phyloP scores from a whole-genome alignment of 805 yeast species.

The Helenozyma baotianmanensis region DNA sequence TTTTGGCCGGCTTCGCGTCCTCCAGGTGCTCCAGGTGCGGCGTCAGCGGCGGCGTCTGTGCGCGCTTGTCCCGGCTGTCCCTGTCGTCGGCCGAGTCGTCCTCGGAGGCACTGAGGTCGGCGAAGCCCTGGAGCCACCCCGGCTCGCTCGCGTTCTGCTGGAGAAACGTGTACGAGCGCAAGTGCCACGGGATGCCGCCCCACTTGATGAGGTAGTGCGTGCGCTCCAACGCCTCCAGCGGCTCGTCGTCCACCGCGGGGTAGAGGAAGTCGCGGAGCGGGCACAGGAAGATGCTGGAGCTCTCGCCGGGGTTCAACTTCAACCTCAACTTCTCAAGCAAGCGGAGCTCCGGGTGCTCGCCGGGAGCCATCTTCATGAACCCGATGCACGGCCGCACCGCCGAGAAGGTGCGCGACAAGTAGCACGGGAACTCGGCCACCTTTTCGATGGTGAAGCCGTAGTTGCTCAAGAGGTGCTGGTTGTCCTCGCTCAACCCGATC shows the following conservation, averaged over 20 bases:
- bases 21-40: neutral
- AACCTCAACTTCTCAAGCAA: conserved; percentile 33
- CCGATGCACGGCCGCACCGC: conserved; percentile 83
- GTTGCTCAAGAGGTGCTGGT: conserved; percentile 36
- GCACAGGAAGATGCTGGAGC: conserved; percentile 63
- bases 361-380: conserved; percentile 42
- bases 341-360: conserved; percentile 15
- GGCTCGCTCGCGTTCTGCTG: conserved; percentile 52
- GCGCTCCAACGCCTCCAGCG: conserved; percentile 28
- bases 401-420: conserved; percentile 73
- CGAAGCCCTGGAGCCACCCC: conserved; percentile 56
- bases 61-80: conserved; percentile 5
- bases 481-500: conserved; percentile 61
- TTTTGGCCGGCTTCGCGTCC: neutral
- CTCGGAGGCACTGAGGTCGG: conserved; percentile 54
- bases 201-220: conserved; percentile 43
- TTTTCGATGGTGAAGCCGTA: conserved; percentile 59
- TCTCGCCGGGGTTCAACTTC: conserved; percentile 70
- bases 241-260: conserved; percentile 27
- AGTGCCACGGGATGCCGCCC: conserved; percentile 70
- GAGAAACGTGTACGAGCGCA: conserved; percentile 60
- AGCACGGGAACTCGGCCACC: conserved; percentile 66
- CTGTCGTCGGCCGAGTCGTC: conserved; percentile 19
- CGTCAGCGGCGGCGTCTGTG: conserved; percentile 7
- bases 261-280: conserved; percentile 59